Percentiles rank a stretch among this genome's conserved stretches.
phyloP scores from a whole-genome alignment of 441 rosid genomes.

The Populus hybrid region DNA sequence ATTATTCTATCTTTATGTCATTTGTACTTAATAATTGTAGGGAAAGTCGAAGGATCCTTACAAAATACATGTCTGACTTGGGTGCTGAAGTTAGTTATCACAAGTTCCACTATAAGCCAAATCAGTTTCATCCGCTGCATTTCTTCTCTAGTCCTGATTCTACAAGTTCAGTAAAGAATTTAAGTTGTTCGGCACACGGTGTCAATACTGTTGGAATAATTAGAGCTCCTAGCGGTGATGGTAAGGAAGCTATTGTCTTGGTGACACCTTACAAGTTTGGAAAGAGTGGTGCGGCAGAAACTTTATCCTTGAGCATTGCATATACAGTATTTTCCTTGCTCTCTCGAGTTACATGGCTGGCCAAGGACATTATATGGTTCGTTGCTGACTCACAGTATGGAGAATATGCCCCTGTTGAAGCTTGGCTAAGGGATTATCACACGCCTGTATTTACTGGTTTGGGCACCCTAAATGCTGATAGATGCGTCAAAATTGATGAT shows the following conservation, averaged over 20 bases:
- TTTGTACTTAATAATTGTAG: constrained; percentile 27
- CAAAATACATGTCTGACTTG: constrained; percentile 55
- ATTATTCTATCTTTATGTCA: constrained; percentile 7
- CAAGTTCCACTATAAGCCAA: constrained; percentile 55
- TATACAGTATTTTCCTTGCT: constrained; percentile 81
- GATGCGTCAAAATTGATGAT: constrained; percentile 24
- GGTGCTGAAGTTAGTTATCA: constrained; percentile 88
- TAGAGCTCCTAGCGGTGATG: constrained; percentile 94
- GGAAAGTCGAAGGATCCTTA: constrained; percentile 60
- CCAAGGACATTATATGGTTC: constrained; percentile 89
- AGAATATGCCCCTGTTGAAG: constrained; percentile 69
- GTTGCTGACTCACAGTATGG: constrained; percentile 85
- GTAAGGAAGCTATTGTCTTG: constrained; percentile 90
- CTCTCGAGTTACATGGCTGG: constrained; percentile 78
- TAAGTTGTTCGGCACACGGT: constrained; percentile 56
- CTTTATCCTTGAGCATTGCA: constrained; percentile 62
- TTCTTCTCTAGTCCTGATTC: constrained; percentile 76
- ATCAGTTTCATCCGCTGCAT: constrained; percentile 67
- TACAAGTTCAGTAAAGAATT: constrained; percentile 35
- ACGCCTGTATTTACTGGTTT: constrained; percentile 51
- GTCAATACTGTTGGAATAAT: constrained; percentile 68
- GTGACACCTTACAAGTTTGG: constrained; percentile 71
- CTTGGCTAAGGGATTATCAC: constrained; percentile 91
- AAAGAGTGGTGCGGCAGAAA: constrained; percentile 44
- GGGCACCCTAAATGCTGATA: constrained; percentile 27